Evolutionary conservation across 2,329 filamentous ascomycete genomes (phyloP), one percentile per base, ranked within the genome.

Genomic region (Fusarium falciforme): DNA sequence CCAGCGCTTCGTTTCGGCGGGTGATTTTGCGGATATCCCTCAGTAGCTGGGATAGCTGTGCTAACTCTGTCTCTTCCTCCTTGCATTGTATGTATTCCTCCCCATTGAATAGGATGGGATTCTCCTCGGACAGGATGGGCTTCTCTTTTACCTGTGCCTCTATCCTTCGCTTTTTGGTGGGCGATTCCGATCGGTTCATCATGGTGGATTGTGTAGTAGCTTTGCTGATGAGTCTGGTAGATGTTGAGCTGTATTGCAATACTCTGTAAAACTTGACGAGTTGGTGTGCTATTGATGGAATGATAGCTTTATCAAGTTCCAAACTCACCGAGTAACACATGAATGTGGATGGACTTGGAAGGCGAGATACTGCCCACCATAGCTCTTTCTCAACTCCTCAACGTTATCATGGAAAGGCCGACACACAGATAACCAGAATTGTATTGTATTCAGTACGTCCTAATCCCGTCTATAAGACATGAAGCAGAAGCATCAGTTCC

Each of bases 381-480:
- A 8, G 44, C 9, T 27, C 44, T 29, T 49, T 49, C 44, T 29
- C 25, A 1, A 49, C 44, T 1, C 9, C 25, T 25, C 9, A 11
- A 29, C 25, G 4, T 14, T 12, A 7, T 49, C 25, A 29, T 49
- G 9, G 44, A 29, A 49, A 9, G 44, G 27, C 3, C 9, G 9
- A 49, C 44, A n/a, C 25, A 29, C 25, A 12, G 2, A 29, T 49
- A 29, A 29, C 27, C 27, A 52, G 27, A 31, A 52, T 52, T 52
- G 42, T 29, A 31, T 31, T 52, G 47, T 31, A 31, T 31, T 49
- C 42, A 47, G 44, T 29, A 29, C 25, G 16, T 49, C 44, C 25
- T n/a, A 49, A 27, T 29, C 47, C 47, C 25, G 47, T 52, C 47
- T 52, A 52, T 27, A 17, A n/a, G 63, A 74, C 61, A 59, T 40